phyloP scores from a whole-genome alignment of 2,329 filamentous ascomycete genomes.

The Epichloe gansuensis region DNA sequence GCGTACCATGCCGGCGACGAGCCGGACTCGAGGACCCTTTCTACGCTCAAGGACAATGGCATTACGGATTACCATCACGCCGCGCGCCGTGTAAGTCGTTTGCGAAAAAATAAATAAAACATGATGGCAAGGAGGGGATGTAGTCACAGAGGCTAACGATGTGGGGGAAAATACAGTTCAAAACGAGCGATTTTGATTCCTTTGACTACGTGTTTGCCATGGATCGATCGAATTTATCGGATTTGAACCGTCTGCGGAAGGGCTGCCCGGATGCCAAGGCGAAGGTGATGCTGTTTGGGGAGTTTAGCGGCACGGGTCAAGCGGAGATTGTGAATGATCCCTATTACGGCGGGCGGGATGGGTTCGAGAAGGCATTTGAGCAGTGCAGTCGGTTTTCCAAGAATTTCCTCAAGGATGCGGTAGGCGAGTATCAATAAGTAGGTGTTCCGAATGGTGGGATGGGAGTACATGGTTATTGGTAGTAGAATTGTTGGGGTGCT shows the following conservation, averaged over 20 bases:
- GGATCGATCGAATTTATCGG: constrained; percentile 69
- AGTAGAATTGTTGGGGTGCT: too few relatives aligned
- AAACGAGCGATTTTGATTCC: constrained; percentile 57
- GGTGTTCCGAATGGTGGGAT: not conserved
- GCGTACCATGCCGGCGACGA: constrained; percentile 69
- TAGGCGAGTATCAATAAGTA: constrained; percentile 13
- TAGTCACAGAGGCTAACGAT: too few relatives aligned
- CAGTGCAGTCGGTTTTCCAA: constrained; percentile 66
- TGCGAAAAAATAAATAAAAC: not conserved
- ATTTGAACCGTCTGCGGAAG: constrained; percentile 49
- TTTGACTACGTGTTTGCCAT: constrained; percentile 96
- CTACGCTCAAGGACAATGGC: constrained; percentile 58
- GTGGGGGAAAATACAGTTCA: constrained; percentile 26
- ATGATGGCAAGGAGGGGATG: too few relatives aligned
- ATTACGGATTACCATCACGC: constrained; percentile 66
- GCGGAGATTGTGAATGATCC: constrained; percentile 73
- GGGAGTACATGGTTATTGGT: not conserved
- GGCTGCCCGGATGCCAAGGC: constrained; percentile 46
- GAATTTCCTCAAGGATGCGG: constrained; percentile 55
- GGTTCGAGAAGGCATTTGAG: constrained; percentile 77
- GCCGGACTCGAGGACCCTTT: constrained; percentile 75
- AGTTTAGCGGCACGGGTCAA: constrained; percentile 52
- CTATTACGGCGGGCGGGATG: constrained; percentile 77
- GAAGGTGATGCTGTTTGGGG: constrained; percentile 72
- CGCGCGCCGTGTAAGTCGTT: constrained; percentile 53